Evolutionary conservation across 257 asterid species (phyloP).

Genomic region (Pogostemon cablin): DNA sequence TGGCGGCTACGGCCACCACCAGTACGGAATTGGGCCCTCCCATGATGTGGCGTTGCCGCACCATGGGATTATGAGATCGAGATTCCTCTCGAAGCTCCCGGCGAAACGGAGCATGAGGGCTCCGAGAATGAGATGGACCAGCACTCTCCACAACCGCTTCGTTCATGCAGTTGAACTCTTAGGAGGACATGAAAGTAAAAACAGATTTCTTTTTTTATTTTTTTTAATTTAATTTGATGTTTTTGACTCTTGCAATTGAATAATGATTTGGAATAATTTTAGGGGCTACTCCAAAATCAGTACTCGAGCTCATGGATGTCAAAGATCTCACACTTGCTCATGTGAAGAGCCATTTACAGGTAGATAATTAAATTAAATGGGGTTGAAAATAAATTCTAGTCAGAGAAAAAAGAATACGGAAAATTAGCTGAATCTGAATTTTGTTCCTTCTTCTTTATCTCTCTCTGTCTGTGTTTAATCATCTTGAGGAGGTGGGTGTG

Average conservation of each 20-base stretch:
- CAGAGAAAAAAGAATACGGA: background rate
- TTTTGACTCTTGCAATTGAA: background rate
- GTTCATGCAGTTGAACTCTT: constrained; percentile 98
- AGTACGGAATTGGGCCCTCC: constrained; percentile 42
- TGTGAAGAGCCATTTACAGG: constrained; percentile 96
- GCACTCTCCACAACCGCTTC: constrained; percentile 84
- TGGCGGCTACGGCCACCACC: constrained; percentile 21
- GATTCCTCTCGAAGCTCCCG: constrained; percentile 65
- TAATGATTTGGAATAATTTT: background rate
- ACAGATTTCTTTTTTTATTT: background rate
- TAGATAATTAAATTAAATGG: constrained; percentile 20
- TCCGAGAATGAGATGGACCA: constrained; percentile 95
- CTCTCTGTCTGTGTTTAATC: constrained; percentile 18
- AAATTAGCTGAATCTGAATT: constrained; percentile 14
- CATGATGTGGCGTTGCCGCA: constrained; percentile 39
- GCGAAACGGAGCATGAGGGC: constrained; percentile 86
- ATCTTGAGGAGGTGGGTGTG: background rate
- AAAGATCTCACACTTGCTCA: constrained; percentile 93
- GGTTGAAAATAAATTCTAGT: background rate
- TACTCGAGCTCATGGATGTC: constrained; percentile 91
- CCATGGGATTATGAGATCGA: constrained; percentile 72
- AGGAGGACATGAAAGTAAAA: constrained; percentile 94
- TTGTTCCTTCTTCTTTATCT: background rate
- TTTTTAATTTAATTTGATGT: no score
- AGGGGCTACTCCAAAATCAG: constrained; percentile 98